phyloP scores from a whole-genome alignment of 441 rosid species.

The Geranium incanum region DNA sequence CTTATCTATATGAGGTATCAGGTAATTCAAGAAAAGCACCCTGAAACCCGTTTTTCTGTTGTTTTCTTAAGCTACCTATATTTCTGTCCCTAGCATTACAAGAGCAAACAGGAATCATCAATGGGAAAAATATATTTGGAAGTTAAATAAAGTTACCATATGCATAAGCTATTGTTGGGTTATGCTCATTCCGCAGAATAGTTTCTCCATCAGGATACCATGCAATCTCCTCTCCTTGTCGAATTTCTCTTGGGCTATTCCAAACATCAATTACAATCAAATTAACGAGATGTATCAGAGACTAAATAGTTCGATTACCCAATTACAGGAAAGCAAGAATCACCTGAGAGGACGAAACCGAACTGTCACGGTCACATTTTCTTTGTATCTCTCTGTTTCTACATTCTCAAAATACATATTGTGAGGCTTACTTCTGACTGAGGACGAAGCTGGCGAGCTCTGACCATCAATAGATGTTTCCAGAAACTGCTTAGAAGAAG shows the following conservation, averaged over 20 bases:
- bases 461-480: slow-evolving; percentile 81
- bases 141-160: slow-evolving; percentile 51
- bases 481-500: slow-evolving; percentile 68
- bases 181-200: slow-evolving; percentile 75
- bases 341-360: slow-evolving; percentile 97
- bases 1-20: background rate
- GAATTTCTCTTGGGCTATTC: slow-evolving; percentile 87
- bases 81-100: background rate
- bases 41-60: too few relatives aligned
- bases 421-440: slow-evolving; percentile 78
- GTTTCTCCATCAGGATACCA: slow-evolving; percentile 99
- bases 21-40: too few relatives aligned
- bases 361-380: slow-evolving; percentile 88
- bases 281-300: slow-evolving; percentile 14
- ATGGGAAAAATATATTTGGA: background rate
- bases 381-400: slow-evolving; percentile 59
- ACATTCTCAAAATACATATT: slow-evolving; percentile 50
- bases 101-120: background rate
- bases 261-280: slow-evolving; percentile 24
- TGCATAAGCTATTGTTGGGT: slow-evolving; percentile 80
- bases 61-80: background rate
- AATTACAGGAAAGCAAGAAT: background rate
- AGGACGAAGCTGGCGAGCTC: slow-evolving; percentile 95
- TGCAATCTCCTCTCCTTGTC: slow-evolving; percentile 97
- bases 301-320: background rate